These are phyloP conservation scores for Clarireedia sp. DNA, from an alignment of 2,329 filamentous ascomycete genomes.

Conservation along the genomic window DNA sequence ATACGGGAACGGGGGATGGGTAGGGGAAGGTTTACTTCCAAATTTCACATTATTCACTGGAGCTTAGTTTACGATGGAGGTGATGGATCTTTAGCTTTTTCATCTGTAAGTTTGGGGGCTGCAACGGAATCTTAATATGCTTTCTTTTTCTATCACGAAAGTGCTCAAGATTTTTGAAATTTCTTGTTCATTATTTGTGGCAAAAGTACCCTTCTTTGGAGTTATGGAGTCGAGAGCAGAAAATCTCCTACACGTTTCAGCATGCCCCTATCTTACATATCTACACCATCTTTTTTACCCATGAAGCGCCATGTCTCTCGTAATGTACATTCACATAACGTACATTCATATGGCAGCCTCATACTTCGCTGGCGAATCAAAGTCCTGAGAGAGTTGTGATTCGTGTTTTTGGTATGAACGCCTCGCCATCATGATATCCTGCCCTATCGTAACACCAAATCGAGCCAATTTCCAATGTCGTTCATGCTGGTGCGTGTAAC, in stretches of 20 bases:
- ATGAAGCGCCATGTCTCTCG: conserved; percentile 2
- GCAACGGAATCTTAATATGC: conserved; percentile 4
- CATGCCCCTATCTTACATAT: background rate
- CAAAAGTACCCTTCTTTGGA: background rate
- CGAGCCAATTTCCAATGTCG: background rate
- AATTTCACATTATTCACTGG: background rate
- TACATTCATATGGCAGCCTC: background rate
- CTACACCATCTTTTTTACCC: background rate
- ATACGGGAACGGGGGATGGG: background rate
- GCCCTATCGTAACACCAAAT: conserved; percentile 5
- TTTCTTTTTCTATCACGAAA: background rate
- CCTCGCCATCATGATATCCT: conserved; percentile 15
- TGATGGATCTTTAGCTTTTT: no score
- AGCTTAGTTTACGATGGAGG: background rate
- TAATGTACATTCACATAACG: conserved; percentile 7
- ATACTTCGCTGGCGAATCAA: background rate
- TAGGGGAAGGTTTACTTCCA: no score
- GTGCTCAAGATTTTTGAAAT: background rate
- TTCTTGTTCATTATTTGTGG: background rate
- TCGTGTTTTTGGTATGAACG: conserved; percentile 15
- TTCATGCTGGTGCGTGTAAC: conserved; percentile 25
- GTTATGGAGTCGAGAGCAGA: no score
- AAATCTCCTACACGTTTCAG: background rate
- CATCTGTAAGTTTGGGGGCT: background rate
- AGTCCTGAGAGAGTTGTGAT: conserved; percentile 1